phyloP scores from a whole-genome alignment of 345 rosid species.

The Brassica cretica region DNA sequence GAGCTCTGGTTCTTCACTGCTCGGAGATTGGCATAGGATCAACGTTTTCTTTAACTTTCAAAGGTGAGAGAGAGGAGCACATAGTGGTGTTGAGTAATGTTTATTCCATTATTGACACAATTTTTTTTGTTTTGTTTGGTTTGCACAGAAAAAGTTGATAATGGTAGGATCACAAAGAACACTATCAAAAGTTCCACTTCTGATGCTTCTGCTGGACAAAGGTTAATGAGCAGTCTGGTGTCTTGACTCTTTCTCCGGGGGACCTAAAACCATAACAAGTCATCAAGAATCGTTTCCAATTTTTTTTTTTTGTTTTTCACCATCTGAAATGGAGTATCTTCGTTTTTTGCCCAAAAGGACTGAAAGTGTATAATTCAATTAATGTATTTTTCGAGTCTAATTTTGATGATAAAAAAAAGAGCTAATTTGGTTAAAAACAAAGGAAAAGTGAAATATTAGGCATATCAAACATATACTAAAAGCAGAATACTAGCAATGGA shows the following conservation, averaged over 20 bases:
- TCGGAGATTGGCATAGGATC: slow-evolving; percentile 97
- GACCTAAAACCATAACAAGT: slow-evolving; percentile 27
- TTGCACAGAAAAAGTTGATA: slow-evolving; percentile 74
- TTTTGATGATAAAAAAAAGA: slow-evolving; percentile 10
- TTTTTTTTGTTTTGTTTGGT: neutral
- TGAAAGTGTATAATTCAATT: neutral
- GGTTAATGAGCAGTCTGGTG: slow-evolving; percentile 68
- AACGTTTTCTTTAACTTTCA: slow-evolving; percentile 70
- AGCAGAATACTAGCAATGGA: too few relatives aligned
- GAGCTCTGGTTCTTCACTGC: slow-evolving; percentile 62
- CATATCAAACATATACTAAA: too few relatives aligned
- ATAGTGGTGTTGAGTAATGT: slow-evolving; percentile 8
- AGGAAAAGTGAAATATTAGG: too few relatives aligned
- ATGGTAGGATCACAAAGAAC: slow-evolving; percentile 87
- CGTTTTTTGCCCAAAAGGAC: neutral
- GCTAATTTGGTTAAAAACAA: neutral
- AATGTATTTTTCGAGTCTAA: neutral
- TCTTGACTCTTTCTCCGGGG: slow-evolving; percentile 45
- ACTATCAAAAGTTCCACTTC: slow-evolving; percentile 71
- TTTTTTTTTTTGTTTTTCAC: neutral
- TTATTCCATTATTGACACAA: neutral
- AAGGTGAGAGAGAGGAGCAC: slow-evolving; percentile 49
- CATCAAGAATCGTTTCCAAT: neutral
- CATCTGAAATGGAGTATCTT: neutral
- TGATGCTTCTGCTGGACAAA: slow-evolving; percentile 77